phyloP scores from a whole-genome alignment of 2,329 filamentous ascomycete species.

The Talaromyces pinophilus region DNA sequence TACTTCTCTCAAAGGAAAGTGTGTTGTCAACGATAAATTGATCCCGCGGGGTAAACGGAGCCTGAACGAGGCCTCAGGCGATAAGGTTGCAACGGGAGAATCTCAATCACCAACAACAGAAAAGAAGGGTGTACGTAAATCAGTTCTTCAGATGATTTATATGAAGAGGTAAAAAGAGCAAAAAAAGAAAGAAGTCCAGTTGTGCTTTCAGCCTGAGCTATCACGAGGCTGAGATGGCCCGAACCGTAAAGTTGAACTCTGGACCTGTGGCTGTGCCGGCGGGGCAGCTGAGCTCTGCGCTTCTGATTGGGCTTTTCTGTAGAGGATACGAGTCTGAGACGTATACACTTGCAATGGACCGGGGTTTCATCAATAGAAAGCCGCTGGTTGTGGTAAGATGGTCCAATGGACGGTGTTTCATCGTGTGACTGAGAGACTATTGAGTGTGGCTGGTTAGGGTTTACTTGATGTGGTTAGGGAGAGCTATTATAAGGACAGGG shows the following conservation, averaged over 20 bases:
- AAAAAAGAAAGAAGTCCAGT: neutral
- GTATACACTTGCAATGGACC: neutral
- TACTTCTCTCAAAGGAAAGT: neutral
- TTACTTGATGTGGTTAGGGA: neutral
- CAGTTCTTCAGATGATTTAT: neutral
- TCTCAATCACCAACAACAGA: neutral
- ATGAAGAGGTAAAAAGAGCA: neutral
- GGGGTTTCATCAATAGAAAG: neutral
- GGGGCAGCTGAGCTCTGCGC: slow-evolving; percentile 17
- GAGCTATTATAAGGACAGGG: neutral
- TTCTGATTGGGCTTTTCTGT: neutral
- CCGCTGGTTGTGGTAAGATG: neutral
- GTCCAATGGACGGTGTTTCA: neutral
- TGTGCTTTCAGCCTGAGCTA: slow-evolving; percentile 4
- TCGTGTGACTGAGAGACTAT: neutral
- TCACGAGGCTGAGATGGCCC: neutral
- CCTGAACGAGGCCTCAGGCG: neutral
- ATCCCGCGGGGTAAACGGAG: slow-evolving; percentile 3
- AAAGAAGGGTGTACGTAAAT: neutral
- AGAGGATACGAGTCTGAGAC: neutral
- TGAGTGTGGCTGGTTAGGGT: neutral
- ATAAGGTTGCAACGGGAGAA: neutral
- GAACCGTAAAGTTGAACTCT: neutral
- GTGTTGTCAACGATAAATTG: slow-evolving; percentile 1
- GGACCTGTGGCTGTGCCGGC: slow-evolving; percentile 23